A percentile compares a stretch with the other conserved stretches of the same genome.
Evolutionary conservation across 2,329 filamentous ascomycete genomes (phyloP).

Genomic region (Aspergillus quadrilineatus): DNA sequence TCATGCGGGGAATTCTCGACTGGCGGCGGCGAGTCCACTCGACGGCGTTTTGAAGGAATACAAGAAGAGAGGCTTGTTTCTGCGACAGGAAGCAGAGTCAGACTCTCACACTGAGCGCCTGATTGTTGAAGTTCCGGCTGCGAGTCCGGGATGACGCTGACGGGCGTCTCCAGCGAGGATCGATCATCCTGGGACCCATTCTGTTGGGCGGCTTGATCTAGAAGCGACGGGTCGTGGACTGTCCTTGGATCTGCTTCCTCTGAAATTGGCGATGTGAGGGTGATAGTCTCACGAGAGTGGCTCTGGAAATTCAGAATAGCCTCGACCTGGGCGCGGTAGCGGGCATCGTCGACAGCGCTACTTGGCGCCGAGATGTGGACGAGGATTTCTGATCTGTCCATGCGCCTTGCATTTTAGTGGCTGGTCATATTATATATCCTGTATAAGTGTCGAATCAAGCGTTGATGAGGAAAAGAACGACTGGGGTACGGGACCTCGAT

Average conservation of each 20-base stretch:
- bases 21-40: constrained; percentile 7
- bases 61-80: background rate
- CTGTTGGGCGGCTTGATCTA: background rate
- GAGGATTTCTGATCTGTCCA: constrained; percentile 38
- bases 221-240: background rate
- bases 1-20: background rate
- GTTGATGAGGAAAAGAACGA: background rate
- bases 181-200: constrained; percentile 13
- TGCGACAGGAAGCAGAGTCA: background rate
- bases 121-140: constrained; percentile 28
- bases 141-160: constrained; percentile 44
- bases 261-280: constrained; percentile 7
- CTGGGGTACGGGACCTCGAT: background rate
- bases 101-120: background rate
- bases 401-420: constrained; percentile 13
- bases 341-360: constrained; percentile 37
- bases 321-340: constrained; percentile 40
- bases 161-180: constrained; percentile 31
- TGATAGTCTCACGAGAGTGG: constrained; percentile 26
- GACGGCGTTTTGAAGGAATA: constrained; percentile 15
- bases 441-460: background rate
- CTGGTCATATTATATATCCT: constrained; percentile 1
- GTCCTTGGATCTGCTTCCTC: background rate
- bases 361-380: constrained; percentile 44
- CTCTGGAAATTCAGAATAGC: constrained; percentile 38